Base-by-base conservation (phyloP, 1,284 basidiomycete genomes). In the Cutaneotrichosporon mucoides region DNA sequence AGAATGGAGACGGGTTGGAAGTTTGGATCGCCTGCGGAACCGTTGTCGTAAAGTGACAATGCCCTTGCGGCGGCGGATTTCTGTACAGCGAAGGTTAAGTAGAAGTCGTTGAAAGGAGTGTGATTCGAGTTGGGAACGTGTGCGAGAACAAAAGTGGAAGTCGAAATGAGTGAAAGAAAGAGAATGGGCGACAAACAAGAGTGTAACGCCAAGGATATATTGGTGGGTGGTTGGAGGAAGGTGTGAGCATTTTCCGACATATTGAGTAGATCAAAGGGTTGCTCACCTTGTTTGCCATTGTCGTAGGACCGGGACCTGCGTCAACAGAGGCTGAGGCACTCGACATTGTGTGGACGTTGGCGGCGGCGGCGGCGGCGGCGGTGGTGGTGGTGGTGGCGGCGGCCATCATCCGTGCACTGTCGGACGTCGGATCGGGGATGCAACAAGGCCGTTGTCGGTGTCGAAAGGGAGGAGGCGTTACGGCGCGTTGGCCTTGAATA, bases 1-100 rank as follows among this genome's bases (percentile, higher is more conserved):
- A 64, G 57, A 38, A 64, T 64, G 15, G 62, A 64, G 2, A 58
- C 53, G 33, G 62, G 59, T 11, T 58, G 46, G 12, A 16, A 16
- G 46, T 36, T 34, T 13, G 47, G 38, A 12, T 40, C 38, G 38
- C 38, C 35, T 7, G 49, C 15, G 16, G 37, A 38, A 6, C 49
- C 37, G 10, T 41, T 15, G 49, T 41, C 38, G 37, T 40, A 40
- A 16, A 41, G 41, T 1, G 49, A 51, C 1, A 41, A 33, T 33
- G 49, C 37, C 33, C 49, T 38, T 51, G 38, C 7, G 16, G 38
- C 6, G 12, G 38, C 49, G 13, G 38, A 5, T 40, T 51, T 51
- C 49, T 51, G 38, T 33, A 51, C 8, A 40, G 24, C n/a, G 15
- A 33, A 24, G 9, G 15, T 33, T 10, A 48, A 34, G 46, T 7